Evolutionary conservation across 345 rosid genomes (phyloP), one percentile per base, ranked within the genome.

Genomic region (Hypericum androsaemum): DNA sequence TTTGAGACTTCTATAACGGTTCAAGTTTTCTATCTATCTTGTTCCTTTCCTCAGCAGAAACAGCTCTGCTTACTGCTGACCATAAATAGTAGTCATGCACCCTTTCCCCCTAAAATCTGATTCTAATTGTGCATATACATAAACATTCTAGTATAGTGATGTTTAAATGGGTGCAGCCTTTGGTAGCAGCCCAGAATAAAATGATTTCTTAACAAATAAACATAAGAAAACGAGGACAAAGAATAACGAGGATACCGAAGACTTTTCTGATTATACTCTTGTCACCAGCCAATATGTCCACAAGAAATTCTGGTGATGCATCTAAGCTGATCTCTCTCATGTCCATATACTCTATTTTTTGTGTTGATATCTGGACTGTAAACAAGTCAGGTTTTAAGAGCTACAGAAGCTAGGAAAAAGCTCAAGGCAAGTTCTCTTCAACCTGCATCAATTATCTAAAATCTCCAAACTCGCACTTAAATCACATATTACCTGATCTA

Each of bases 341-440:
- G 64, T 90, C 98, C 79, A 81, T 90, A 75, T 77, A 90, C 17
- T 75, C 79, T 54, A 74, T 76, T 64, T 74, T 78, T 67, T 61
- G 78, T 74, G 80, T 90, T 69, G 86, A 90, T 77, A 90, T 81
- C 98, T 90, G 94, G 84, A 86, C 92, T 87, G 96, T 64, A 76
- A 66, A 84, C 70, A 81, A 88, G 88, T 81, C 80, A 90, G 84
- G 71, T 73, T 74, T 75, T 71, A 71, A 81, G 54, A 70, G 65
- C 66, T 8, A 66, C 58, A 62, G 64, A 56, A 69, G 71, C 57
- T 48, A 61, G 53, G 45, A 15, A 45, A 65, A 68, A 50, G 43
- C 61, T 64, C 61, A 54, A 44, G 58, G 37, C 40, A 22, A 42
- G 9, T 10, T 47, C 10, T 37, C 15, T 5, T 12, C 44, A 0